Evolutionary conservation across 306 rosid genomes (phyloP).

Genomic region (Prunus persica): DNA sequence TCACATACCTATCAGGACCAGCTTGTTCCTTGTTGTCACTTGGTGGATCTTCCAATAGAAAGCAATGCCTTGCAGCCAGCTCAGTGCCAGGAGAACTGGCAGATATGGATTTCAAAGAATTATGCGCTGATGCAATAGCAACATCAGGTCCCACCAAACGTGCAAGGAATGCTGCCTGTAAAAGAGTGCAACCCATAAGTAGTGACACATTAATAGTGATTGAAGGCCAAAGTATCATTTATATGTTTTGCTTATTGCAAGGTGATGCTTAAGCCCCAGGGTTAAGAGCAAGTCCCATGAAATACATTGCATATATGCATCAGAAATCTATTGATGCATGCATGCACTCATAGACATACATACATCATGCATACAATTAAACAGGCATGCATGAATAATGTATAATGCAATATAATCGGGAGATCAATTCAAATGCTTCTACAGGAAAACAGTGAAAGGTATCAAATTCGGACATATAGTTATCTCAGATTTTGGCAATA

Average conservation of each 20-base stretch:
- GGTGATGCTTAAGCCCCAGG: not conserved
- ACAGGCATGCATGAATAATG: not conserved
- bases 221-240: not conserved
- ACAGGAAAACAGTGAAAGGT: not conserved
- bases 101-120: slow-evolving; percentile 61
- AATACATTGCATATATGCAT: not conserved
- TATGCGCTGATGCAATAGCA: slow-evolving; percentile 77
- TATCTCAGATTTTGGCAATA: not conserved
- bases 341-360: not conserved
- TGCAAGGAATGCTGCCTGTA: slow-evolving; percentile 76
- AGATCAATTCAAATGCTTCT: not conserved
- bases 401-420: not conserved
- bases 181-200: slow-evolving; percentile 18
- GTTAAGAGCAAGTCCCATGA: not conserved
- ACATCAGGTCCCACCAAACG: slow-evolving; percentile 72
- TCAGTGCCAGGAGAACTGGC: slow-evolving; percentile 61
- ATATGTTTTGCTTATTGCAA: not conserved
- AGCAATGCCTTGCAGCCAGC: slow-evolving; percentile 75
- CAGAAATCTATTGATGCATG: not conserved
- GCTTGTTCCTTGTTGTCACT: slow-evolving; percentile 48
- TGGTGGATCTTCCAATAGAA: slow-evolving; percentile 75
- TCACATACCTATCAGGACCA: slow-evolving; percentile 54
- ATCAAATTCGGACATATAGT: not conserved
- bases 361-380: not conserved
- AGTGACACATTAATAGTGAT: not conserved